phyloP scores from a whole-genome alignment of 495 filamentous ascomycete genomes.

The Hypomontagnella monticulosa region DNA sequence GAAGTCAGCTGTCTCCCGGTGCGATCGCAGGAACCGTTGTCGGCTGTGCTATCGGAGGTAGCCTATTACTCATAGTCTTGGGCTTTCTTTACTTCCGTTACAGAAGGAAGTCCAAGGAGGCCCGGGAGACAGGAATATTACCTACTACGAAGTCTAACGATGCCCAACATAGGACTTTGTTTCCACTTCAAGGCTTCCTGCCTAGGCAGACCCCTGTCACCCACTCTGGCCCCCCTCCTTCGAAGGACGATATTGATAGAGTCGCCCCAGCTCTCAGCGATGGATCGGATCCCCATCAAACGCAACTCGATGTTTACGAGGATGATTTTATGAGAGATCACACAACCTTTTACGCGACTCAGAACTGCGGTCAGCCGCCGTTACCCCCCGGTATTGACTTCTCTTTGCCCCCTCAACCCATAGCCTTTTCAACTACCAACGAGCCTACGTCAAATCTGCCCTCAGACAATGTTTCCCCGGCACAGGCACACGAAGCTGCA shows the following conservation, averaged over 20 bases:
- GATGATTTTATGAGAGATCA: slow-evolving; percentile 31
- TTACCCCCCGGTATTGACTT: slow-evolving; percentile 42
- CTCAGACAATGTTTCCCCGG: slow-evolving; percentile 32
- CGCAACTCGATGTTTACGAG: slow-evolving; percentile 21
- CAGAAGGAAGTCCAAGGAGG: slow-evolving; percentile 36
- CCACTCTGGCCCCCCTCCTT: slow-evolving; percentile 14
- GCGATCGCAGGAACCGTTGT: slow-evolving; percentile 47
- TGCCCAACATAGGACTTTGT: slow-evolving; percentile 26
- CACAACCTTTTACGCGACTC: slow-evolving; percentile 25
- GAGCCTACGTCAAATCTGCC: slow-evolving; percentile 23
- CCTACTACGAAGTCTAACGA: slow-evolving; percentile 24
- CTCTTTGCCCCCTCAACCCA: slow-evolving; percentile 39
- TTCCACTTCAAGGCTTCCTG: slow-evolving; percentile 26
- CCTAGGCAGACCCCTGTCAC: slow-evolving; percentile 15
- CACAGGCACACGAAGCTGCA: slow-evolving; percentile 39
- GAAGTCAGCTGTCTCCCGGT: slow-evolving; percentile 39
- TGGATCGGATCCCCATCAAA: slow-evolving; percentile 28
- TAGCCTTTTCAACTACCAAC: slow-evolving; percentile 26
- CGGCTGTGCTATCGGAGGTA: slow-evolving; percentile 44
- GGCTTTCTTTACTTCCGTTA: slow-evolving; percentile 48
- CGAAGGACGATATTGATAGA: slow-evolving; percentile 36
- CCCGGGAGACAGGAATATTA: slow-evolving; percentile 29
- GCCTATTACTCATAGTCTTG: slow-evolving; percentile 42
- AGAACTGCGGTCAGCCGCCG: slow-evolving; percentile 30
- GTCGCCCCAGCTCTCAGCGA: slow-evolving; percentile 18